phyloP scores from a whole-genome alignment of 352 stramenopile species.

The Peronospora farinosa region DNA sequence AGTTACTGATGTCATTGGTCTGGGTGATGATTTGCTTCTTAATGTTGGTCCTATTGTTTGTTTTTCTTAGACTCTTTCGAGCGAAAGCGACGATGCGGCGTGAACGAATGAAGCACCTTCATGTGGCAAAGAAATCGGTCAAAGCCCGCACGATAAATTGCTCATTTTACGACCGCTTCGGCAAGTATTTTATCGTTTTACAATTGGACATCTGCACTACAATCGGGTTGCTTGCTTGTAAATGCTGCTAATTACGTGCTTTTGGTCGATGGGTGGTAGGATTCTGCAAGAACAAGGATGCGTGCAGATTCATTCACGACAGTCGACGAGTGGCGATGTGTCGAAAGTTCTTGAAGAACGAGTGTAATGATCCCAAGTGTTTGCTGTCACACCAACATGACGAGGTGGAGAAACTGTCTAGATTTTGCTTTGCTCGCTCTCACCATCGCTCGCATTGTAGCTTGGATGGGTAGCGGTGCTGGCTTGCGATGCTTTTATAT shows the following conservation, averaged over 20 bases:
- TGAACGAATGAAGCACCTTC: constrained; percentile 36
- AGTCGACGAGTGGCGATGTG: constrained; percentile 79
- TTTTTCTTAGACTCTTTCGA: constrained; percentile 29
- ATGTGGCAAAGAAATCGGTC: constrained; percentile 23
- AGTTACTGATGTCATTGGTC: constrained; percentile 10
- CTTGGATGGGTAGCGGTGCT: constrained; percentile 16
- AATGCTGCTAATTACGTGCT: constrained; percentile 13
- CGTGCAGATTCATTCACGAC: constrained; percentile 78
- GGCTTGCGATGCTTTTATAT: constrained; percentile 15
- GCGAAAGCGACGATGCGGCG: constrained; percentile 50
- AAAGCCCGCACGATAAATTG: constrained; percentile 68
- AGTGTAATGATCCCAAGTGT: constrained; percentile 53
- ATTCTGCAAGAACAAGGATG: constrained; percentile 77
- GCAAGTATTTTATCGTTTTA: constrained; percentile 32
- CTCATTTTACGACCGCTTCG: constrained; percentile 78
- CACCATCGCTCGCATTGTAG: constrained; percentile 11
- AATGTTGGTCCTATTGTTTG: constrained; percentile 4
- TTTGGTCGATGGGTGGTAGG: constrained; percentile 28
- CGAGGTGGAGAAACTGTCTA: constrained; percentile 41
- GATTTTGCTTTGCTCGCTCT: constrained; percentile 9
- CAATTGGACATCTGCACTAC: not conserved
- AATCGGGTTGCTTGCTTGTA: not conserved
- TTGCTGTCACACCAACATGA: constrained; percentile 66
- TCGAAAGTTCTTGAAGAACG: constrained; percentile 64
- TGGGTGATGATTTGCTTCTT: not conserved